Base-by-base conservation (phyloP, 2,329 filamentous ascomycete species). In the Coniella lustricola region DNA sequence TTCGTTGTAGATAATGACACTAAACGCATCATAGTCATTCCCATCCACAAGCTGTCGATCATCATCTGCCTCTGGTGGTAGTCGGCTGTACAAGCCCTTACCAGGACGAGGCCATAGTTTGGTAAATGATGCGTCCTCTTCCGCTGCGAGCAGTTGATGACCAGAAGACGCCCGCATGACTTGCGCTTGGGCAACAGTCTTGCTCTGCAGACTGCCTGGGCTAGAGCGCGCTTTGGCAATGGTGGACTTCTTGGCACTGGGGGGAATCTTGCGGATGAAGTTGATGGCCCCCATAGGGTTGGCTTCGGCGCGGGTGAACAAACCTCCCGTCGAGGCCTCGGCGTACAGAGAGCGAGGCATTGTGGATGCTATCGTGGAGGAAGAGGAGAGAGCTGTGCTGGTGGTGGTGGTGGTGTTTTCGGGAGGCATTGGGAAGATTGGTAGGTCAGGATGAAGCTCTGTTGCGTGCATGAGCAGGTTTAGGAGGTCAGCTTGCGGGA, bases 391-490 rank as follows among this genome's bases (percentile, higher is more conserved):
- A 10, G 52, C 58, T n/a, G 45, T 34, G 18, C 25, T 12, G 18
- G 44, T 53, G 31, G 31, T 12, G 18, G 44, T 53, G 31, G 31
- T 44, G 17, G 33, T 32, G 25, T 29, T 29, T 5, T 42, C 18
- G 22, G 47, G 8, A 14, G 45, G 25, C 25, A 39, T 16, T n/a
- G 73, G 75, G 58, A 87, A 89, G 45, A 90, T 69, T 4, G 83
- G 78, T 5, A 90, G 68, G 46, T 81, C 75, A 3, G 85, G 82
- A 52, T 85, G 73, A 2, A 78, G 64, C 40, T 76, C 74, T 22
- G 77, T 78, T 50, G 81, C 73, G 53, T 77, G 75, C 50, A 87
- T 70, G 32, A 89, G 69, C 22, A 89, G 72, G 46, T 77, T 76
- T 40, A 88, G 76, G 1, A 90, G 71, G 34, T 81, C 72, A 9